These are phyloP conservation scores for Suillus weaverae DNA, from an alignment of 768 basidiomycete genomes.

Conservation along the genomic window DNA sequence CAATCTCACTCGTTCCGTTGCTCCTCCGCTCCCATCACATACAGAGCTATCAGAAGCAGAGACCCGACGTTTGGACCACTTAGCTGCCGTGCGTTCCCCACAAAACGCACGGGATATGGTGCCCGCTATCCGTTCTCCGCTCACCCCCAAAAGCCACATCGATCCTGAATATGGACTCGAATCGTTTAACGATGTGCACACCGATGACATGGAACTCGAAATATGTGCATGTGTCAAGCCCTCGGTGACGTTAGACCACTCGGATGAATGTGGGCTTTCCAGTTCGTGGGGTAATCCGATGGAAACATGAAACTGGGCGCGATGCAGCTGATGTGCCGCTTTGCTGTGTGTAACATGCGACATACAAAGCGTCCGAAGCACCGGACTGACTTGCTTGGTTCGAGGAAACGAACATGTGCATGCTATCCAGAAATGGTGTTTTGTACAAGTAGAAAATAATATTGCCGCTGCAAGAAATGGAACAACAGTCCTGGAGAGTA, in stretches of 20 bases:
- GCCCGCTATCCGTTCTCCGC: constrained; percentile 23
- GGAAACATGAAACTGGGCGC: constrained; percentile 12
- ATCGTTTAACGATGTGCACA: not conserved
- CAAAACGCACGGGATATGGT: constrained; percentile 16
- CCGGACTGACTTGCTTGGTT: not conserved
- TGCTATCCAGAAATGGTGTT: not conserved
- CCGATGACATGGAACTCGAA: constrained; percentile 29
- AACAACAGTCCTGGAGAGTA: not conserved
- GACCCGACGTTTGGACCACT: constrained; percentile 25
- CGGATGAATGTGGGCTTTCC: constrained; percentile 5
- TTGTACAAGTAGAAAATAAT: not conserved
- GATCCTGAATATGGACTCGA: constrained; percentile 23
- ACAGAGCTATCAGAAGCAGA: constrained; percentile 29
- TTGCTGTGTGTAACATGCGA: not conserved
- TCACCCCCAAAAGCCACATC: constrained; percentile 22
- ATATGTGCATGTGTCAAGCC: constrained; percentile 30
- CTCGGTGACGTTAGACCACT: constrained; percentile 28
- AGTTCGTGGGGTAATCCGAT: constrained; percentile 18
- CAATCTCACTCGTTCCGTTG: not conserved
- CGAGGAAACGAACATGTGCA: not conserved
- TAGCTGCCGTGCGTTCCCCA: constrained; percentile 18
- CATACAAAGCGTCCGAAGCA: not conserved
- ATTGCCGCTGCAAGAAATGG: not conserved
- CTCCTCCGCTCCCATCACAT: not conserved
- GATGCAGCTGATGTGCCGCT: not conserved